A percentile compares a stretch with the other conserved stretches of the same genome.
phyloP scores from a whole-genome alignment of 345 rosid species.

The Salix viminalis region DNA sequence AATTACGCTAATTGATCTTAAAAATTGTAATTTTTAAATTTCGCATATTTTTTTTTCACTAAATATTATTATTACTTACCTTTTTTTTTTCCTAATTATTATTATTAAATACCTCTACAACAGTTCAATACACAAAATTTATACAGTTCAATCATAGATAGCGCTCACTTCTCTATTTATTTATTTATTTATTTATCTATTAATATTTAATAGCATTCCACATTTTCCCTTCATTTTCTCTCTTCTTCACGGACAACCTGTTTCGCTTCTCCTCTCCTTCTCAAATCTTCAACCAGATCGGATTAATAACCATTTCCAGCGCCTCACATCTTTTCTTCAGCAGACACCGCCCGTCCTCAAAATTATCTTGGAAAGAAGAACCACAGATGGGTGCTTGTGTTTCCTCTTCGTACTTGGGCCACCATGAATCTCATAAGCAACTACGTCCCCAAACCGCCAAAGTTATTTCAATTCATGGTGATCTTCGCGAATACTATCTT shows the following conservation, averaged over 20 bases:
- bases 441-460: conserved; percentile 40
- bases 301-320: not conserved
- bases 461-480: conserved; percentile 59
- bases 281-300: not conserved
- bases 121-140: too few relatives aligned
- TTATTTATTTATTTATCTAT: not conserved
- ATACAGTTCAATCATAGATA: not conserved
- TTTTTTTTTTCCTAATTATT: too few relatives aligned
- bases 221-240: not conserved
- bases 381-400: conserved; percentile 56
- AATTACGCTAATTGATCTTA: too few relatives aligned
- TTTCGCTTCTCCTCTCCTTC: not conserved
- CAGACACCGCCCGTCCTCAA: not conserved
- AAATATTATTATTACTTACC: too few relatives aligned
- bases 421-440: not conserved
- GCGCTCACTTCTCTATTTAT: not conserved
- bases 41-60: too few relatives aligned
- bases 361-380: not conserved
- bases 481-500: conserved; percentile 50
- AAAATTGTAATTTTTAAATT: too few relatives aligned
- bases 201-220: not conserved
- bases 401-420: conserved; percentile 20
- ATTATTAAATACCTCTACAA: too few relatives aligned
- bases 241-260: not conserved
- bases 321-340: not conserved